Conservation (phyloP, 106 monocot genomes). For the Alisma plantagoaquatica region DNA sequence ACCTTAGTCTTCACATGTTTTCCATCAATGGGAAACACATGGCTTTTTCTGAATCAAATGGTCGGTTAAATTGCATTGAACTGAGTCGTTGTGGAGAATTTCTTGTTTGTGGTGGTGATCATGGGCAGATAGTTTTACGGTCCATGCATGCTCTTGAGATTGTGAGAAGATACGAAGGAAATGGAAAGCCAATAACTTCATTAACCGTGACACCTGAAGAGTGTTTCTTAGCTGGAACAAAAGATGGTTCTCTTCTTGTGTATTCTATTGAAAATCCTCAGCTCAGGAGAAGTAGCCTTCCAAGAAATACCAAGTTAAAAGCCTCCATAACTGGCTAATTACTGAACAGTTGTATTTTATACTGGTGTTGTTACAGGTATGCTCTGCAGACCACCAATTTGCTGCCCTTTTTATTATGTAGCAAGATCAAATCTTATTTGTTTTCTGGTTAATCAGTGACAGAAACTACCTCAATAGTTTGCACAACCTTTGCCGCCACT, state of each 20-base stretch:
- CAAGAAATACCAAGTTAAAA: conserved; percentile 36
- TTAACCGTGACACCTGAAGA: conserved; percentile 85
- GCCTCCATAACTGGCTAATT: conserved; percentile 12
- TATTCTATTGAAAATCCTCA: conserved; percentile 93
- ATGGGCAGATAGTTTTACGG: conserved; percentile 80
- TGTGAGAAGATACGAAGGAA: conserved; percentile 67
- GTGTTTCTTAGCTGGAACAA: conserved; percentile 93
- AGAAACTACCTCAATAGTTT: no score
- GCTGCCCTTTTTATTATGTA: no score
- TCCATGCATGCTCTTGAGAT: conserved; percentile 94
- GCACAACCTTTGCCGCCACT: no score
- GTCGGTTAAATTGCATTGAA: conserved; percentile 79
- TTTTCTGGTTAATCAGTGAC: no score
- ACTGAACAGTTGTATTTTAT: no score
- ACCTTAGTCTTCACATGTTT: conserved; percentile 88
- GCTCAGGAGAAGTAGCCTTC: conserved; percentile 33
- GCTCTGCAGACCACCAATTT: no score
- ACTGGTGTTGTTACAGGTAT: no score
- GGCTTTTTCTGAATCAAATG: conserved; percentile 74
- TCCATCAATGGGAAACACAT: conserved; percentile 83
- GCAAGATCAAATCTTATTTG: no score
- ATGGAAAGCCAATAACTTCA: conserved; percentile 76
- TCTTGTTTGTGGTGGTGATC: conserved; percentile 90
- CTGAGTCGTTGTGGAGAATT: conserved; percentile 86
- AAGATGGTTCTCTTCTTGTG: conserved; percentile 76